Evolutionary conservation across 805 yeast species (phyloP), one percentile per base, ranked within the genome.

Genomic region (Candida yuanshanica): DNA sequence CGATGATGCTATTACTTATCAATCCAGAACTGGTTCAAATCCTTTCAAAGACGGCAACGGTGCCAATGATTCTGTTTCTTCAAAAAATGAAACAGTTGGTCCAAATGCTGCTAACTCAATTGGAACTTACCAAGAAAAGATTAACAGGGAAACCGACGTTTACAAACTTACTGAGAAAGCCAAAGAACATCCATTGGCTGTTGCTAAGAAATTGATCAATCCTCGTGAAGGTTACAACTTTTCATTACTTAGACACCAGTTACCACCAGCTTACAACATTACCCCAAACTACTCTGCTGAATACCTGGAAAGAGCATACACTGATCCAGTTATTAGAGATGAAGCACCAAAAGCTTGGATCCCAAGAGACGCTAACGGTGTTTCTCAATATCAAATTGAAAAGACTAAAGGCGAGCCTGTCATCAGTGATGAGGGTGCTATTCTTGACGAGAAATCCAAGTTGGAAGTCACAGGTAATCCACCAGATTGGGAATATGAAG

Each of bases 261-360:
- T 67, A 36, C 72, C 72, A 23, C 59, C 65, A 48, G 49, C 24
- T 40, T 61, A 56, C 44, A 66, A 67, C 44, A 46, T 58, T 4
- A 49, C 60, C 4, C 53, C 65, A 20, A 55, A 48, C 16, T 67
- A 67, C 42, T 50, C 55, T 31, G 43, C 54, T 8, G 62, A 53
- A 16, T 65, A 57, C 35, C 38, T 58, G 32, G 56, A 58, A 6
- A 41, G 53, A 7, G 65, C 69, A 2, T 81, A 77, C 51, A 66
- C 70, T 27, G 75, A 78, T 52, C 86, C 87, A 20, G 73, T 75
- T 32, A 72, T 78, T 29, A 61, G 56, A n/a, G 80, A 69, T 24
- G 71, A 64, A 7, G 77, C 66, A 45, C 86, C 88, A 23, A 72
- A 73, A 42, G 66, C 83, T 37, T 85, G 95, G 95, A 66, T 83